phyloP scores from a whole-genome alignment of 345 rosid species.

The Firmiana major region DNA sequence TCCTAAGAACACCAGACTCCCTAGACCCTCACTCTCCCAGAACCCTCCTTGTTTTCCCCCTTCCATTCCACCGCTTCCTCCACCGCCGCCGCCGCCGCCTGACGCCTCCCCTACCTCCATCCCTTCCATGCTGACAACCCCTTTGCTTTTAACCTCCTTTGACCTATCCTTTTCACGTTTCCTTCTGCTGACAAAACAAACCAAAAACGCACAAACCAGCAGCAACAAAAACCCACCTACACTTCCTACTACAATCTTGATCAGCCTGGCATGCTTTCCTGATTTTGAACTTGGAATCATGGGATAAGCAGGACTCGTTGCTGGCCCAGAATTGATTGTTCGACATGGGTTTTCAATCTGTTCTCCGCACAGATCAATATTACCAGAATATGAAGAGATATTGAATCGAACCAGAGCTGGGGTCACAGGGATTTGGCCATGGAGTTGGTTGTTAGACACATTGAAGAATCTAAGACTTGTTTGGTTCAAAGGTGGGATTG shows the following conservation, averaged over 20 bases:
- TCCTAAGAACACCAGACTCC: conserved; percentile 78
- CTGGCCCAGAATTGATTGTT: conserved; percentile 18
- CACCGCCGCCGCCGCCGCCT: conserved; percentile 1
- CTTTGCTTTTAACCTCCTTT: conserved; percentile 26
- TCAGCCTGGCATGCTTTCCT: conserved; percentile 22
- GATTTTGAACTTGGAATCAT: conserved; percentile 17
- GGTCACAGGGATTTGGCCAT: conserved; percentile 73
- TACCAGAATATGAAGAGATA: conserved; percentile 53
- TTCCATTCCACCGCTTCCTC: conserved; percentile 22
- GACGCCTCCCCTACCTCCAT: conserved; percentile 9
- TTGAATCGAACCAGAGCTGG: conserved; percentile 65
- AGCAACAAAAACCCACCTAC: conserved; percentile 46
- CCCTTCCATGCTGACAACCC: conserved; percentile 13
- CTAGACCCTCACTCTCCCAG: conserved; percentile 82
- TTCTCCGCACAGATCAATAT: conserved; percentile 67
- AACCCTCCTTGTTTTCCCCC: conserved; percentile 53
- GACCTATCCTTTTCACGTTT: neutral
- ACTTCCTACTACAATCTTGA: conserved; percentile 50
- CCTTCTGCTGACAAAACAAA: conserved; percentile 23
- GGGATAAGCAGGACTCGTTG: conserved; percentile 29
- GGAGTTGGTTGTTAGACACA: conserved; percentile 67
- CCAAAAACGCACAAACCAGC: conserved; percentile 17
- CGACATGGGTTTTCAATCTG: conserved; percentile 57
- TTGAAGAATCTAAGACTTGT: conserved; percentile 75
- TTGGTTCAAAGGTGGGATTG: conserved; percentile 76